Evolutionary conservation across 805 yeast species (phyloP), one percentile per base, ranked within the genome.

Genomic region (Lipomyces spencermartinsiae): DNA sequence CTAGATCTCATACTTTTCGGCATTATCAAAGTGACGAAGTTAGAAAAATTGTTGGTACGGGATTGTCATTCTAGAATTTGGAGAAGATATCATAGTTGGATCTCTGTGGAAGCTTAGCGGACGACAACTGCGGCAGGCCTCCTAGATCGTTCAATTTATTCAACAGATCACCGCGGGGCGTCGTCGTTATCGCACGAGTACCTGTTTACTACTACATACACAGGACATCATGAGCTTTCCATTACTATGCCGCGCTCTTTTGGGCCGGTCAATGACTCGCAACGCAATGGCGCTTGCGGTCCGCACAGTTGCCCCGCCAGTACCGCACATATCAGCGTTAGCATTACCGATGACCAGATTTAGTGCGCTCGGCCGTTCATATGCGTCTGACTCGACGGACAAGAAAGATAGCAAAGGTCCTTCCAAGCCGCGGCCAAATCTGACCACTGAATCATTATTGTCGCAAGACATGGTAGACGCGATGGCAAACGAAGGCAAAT

Each of bases 401-500:
- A 25, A 53, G 56, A 12, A 22, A 10, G 10, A 16, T 25, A 14
- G 56, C 31, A 53, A 53, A 12, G 33, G 16, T 53, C 12, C 56
- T 53, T 22, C 33, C 12, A 58, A 63, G 56, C 73, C 71, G 31
- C 34, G 71, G 49, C 73, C 71, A 31, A 59, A 72, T 56, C 31
- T 70, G 19, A 57, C 68, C 7, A 46, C 66, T 4, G 73, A 72
- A 34, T 67, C 74, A 14, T 31, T 72, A 8, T 63, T 72, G 31
- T 62, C 58, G 7, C 63, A 70, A 51, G 71, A 64, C 5, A 46
- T 62, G 54, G 64, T 62, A 16, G 71, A 63, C 39, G 71, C 63
- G 16, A 16, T 65, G 56, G 64, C 63, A 7, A 60, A 60, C 46
- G 49, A 39, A n/a, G 29, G 33, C n/a, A 8, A 39, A 5, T 9